Evolutionary conservation across 2,329 filamentous ascomycete genomes (phyloP).

Genomic region (Phaeosphaeria sp.): DNA sequence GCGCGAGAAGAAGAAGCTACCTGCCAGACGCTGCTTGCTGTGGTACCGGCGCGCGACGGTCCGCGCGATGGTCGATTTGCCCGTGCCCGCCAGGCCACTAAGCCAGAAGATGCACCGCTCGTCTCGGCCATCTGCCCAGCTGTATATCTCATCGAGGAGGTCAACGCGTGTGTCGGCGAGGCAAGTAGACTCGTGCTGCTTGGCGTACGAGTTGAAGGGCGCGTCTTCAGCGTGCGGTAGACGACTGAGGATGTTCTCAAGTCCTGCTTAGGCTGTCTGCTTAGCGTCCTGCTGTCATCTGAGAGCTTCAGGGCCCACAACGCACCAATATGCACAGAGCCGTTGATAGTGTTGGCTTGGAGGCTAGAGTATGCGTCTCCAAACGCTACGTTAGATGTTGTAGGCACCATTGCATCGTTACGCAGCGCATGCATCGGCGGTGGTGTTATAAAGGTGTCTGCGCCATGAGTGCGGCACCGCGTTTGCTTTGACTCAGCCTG

Average conservation of each 20-base stretch:
- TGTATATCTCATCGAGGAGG: slow-evolving; percentile 29
- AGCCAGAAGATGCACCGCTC: slow-evolving; percentile 39
- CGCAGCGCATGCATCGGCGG: too few species aligned
- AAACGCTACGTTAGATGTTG: background rate
- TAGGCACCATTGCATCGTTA: background rate
- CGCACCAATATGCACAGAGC: too few species aligned
- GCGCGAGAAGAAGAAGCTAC: slow-evolving; percentile 29
- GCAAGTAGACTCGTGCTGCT: slow-evolving; percentile 28
- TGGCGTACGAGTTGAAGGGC: slow-evolving; percentile 26
- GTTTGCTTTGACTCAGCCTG: too few species aligned
- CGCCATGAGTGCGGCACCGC: too few species aligned
- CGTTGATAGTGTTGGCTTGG: too few species aligned
- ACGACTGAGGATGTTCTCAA: background rate
- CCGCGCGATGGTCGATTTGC: slow-evolving; percentile 43
- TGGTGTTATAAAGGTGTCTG: too few species aligned
- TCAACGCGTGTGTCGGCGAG: slow-evolving; percentile 28
- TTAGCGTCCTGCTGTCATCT: too few species aligned
- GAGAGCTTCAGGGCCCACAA: too few species aligned
- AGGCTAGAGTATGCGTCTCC: too few species aligned
- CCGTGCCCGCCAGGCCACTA: slow-evolving; percentile 37
- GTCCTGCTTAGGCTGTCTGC: too few species aligned
- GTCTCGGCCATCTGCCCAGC: slow-evolving; percentile 22
- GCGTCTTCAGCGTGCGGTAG: slow-evolving; percentile 16
- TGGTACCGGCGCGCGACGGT: slow-evolving; percentile 30
- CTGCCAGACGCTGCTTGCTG: slow-evolving; percentile 10